phyloP scores from a whole-genome alignment of 129 eudicot genomes.

The Centella asiatica region DNA sequence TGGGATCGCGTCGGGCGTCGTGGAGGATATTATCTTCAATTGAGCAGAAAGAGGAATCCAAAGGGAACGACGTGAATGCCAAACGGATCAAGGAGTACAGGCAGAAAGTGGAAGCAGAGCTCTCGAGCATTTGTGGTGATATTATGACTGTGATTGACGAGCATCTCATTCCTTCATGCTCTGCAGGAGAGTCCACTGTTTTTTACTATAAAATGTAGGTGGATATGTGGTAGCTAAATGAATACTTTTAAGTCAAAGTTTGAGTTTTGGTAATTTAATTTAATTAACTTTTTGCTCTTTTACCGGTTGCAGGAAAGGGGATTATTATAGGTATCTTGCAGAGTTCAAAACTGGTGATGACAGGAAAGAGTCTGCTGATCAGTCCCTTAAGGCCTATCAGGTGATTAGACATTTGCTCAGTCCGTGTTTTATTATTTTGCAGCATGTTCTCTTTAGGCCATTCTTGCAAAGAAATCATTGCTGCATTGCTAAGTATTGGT shows the following conservation, averaged over 20 bases:
- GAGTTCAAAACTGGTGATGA: slow-evolving; percentile 51
- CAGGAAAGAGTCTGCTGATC: slow-evolving; percentile 49
- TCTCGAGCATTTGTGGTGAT: slow-evolving; percentile 35
- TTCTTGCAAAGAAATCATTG: not conserved
- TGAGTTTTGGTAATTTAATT: not conserved
- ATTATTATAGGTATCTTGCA: slow-evolving; percentile 53
- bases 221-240: not conserved
- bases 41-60: slow-evolving; percentile 56
- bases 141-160: slow-evolving; percentile 50
- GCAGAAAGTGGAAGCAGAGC: slow-evolving; percentile 50
- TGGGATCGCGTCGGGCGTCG: slow-evolving; percentile 51
- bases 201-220: slow-evolving; percentile 55
- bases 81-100: slow-evolving; percentile 47
- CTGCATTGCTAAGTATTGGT: not conserved
- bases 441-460: not conserved
- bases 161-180: slow-evolving; percentile 45
- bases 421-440: not conserved
- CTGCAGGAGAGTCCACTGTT: slow-evolving; percentile 52
- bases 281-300: not conserved
- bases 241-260: slow-evolving; percentile 1
- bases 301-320: slow-evolving; percentile 46
- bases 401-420: slow-evolving; percentile 11
- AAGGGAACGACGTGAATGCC: slow-evolving; percentile 48
- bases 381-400: slow-evolving; percentile 54
- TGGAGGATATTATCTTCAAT: slow-evolving; percentile 57